Conservation (phyloP, 2,329 filamentous ascomycete species). For the Penicillium nordicum region DNA sequence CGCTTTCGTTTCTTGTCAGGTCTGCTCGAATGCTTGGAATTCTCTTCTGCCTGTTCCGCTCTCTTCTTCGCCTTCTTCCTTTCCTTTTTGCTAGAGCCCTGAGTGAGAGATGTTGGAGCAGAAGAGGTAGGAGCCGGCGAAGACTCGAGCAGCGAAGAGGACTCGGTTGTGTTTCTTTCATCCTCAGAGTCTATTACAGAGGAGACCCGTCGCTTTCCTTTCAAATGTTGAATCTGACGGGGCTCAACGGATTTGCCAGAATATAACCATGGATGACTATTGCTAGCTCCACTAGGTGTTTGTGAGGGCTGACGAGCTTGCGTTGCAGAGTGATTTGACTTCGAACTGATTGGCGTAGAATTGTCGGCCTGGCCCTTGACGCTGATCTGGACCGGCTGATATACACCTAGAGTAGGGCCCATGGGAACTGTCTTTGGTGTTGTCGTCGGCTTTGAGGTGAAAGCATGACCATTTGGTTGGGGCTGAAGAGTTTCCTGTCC, state of each 20-base stretch:
- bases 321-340: not conserved
- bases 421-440: not conserved
- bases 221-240: not conserved
- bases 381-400: not conserved
- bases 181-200: not conserved
- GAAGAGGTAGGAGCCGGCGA: not conserved
- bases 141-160: not conserved
- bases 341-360: not conserved
- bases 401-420: not conserved
- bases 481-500: too few species aligned
- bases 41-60: not conserved
- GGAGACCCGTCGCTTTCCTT: not conserved
- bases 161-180: not conserved
- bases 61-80: slow-evolving; percentile 16
- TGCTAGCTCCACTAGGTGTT: not conserved
- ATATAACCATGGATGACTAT: not conserved
- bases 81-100: slow-evolving; percentile 7
- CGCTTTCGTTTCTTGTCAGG: slow-evolving; percentile 1
- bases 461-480: not conserved
- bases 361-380: not conserved
- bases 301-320: not conserved
- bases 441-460: not conserved
- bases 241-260: not conserved
- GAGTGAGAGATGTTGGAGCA: not conserved
- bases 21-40: not conserved